phyloP scores from a whole-genome alignment of 768 basidiomycete genomes.

The Tricholomella constricta region DNA sequence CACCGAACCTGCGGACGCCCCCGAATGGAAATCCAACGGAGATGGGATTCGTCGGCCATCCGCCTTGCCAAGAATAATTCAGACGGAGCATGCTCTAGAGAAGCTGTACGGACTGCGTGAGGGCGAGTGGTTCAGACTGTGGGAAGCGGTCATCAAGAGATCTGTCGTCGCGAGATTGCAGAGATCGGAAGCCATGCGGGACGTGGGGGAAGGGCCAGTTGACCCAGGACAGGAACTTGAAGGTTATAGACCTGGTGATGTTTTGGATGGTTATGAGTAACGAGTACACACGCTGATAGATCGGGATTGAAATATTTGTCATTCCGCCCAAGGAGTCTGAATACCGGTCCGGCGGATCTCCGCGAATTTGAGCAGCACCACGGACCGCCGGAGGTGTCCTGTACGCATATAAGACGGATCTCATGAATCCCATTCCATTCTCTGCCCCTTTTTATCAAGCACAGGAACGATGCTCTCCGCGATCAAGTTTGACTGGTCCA shows the following conservation, averaged over 20 bases:
- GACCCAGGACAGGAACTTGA: background rate
- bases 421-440: background rate
- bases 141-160: constrained; percentile 68
- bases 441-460: background rate
- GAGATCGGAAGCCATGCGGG: constrained; percentile 32
- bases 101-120: constrained; percentile 61
- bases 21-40: background rate
- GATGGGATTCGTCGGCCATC: constrained; percentile 1
- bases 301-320: background rate
- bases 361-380: background rate
- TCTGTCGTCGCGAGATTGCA: constrained; percentile 52
- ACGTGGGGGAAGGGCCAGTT: background rate
- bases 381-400: background rate
- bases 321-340: background rate
- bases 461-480: constrained; percentile 32
- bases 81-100: constrained; percentile 36
- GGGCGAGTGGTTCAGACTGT: constrained; percentile 75
- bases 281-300: too few species aligned
- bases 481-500: constrained; percentile 50
- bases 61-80: constrained; percentile 26
- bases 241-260: background rate
- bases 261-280: background rate
- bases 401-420: background rate
- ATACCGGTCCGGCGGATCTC: background rate
- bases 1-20: constrained; percentile 27